These are phyloP conservation scores for Fusarium robinianum DNA, from an alignment of 2,329 filamentous ascomycete genomes.

Conservation along the genomic window DNA sequence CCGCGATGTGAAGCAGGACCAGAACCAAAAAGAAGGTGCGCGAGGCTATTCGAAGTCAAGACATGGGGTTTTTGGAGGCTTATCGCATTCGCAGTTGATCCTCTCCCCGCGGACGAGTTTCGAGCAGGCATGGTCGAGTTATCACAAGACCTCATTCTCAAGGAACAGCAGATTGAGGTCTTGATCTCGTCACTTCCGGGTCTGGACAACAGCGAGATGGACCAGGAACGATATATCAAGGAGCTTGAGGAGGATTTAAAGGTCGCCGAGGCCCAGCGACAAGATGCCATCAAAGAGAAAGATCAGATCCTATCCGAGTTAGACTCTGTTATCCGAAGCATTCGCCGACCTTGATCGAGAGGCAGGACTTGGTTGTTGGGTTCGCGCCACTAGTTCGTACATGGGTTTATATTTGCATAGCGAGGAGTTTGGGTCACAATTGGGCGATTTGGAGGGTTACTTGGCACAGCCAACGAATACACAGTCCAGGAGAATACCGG, in stretches of 20 bases:
- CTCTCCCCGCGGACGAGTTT: constrained; percentile 67
- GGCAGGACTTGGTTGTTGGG: neutral
- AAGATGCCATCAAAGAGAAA: constrained; percentile 66
- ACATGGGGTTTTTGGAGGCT: neutral
- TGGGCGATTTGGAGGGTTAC: no score
- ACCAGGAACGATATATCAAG: constrained; percentile 70
- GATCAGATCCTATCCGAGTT: constrained; percentile 64
- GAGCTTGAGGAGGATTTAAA: constrained; percentile 69
- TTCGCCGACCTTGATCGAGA: constrained; percentile 57
- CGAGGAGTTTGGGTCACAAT: constrained; percentile 27
- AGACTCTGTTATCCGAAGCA: constrained; percentile 63
- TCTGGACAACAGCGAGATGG: constrained; percentile 75
- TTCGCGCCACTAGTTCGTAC: neutral
- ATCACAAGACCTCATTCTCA: constrained; percentile 74
- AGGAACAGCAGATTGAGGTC: constrained; percentile 82
- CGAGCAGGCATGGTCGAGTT: constrained; percentile 71
- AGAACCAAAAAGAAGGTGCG: constrained; percentile 57
- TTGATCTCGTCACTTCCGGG: constrained; percentile 77
- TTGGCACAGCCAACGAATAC: no score
- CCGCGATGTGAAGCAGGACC: constrained; percentile 60
- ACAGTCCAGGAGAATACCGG: no score
- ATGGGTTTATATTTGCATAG: constrained; percentile 17
- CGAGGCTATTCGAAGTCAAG: neutral
- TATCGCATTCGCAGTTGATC: constrained; percentile 53
- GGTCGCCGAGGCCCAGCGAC: constrained; percentile 63